Base-by-base conservation (phyloP, 192 early-diverging fungal genomes). In the Rhizoclosmatium sp. region DNA sequence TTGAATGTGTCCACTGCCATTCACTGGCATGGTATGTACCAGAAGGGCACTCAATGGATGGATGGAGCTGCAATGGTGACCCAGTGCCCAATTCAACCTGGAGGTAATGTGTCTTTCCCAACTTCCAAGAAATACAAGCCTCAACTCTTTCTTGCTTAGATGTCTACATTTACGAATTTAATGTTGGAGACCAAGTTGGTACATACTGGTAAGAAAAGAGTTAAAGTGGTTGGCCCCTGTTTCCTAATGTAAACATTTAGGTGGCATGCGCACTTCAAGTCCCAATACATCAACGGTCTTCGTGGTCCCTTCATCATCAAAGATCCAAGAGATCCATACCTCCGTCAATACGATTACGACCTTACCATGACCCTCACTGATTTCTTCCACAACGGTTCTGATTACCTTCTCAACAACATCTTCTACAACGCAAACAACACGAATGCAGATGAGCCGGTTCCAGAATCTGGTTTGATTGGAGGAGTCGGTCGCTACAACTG, bases 161-260 rank as follows among this genome's bases (percentile, higher is more conserved):
- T 39, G 31, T 85, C 70, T 92, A 91, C 81, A 92, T 92, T 0
- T 96, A 96, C 78, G 83, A 82, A 4, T 91, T 92, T 71, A 83
- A 85, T 3, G 80, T 90, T 51, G n/a, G 69, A 4, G 76, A 77
- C 59, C 93, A 96, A 70, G 86, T 86, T 10, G 95, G 95, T 49
- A 95, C 93, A 5, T 95, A 91, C 83, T 96, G 95, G 95, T 89
- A 91, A n/a, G n/a, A n/a, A n/a, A n/a, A n/a, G n/a, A n/a, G n/a
- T n/a, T n/a, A n/a, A 19, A 56, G 9, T 19, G 12, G 10, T 65
- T 65, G 16, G 7, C 40, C 5, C 31, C n/a, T 31, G 9, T 65
- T 65, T 16, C 9, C 31, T 31, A 65, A 65, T 16, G 5, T 54
- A 5, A 49, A 94, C 93, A 9, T 93, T 90, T 82, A 95, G 95